phyloP scores from a whole-genome alignment of 1,284 basidiomycete species.

The Pseudomicrostroma phylloplanum region DNA sequence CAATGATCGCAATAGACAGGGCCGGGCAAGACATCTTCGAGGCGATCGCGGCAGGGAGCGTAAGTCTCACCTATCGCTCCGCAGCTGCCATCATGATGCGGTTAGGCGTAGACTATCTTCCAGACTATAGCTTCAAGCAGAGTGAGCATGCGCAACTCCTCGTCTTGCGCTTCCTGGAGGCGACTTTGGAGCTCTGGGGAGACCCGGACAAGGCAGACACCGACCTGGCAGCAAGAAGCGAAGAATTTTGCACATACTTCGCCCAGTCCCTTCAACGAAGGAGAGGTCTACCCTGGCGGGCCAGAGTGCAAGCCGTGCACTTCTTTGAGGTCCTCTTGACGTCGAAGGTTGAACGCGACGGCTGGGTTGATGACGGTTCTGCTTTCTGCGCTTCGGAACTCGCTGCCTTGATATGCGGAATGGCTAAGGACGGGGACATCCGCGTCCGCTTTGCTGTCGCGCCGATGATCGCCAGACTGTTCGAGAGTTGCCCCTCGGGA shows the following conservation, averaged over 20 bases:
- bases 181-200: conserved; percentile 66
- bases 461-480: conserved; percentile 61
- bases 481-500: conserved; percentile 21
- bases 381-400: conserved; percentile 9
- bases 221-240: background rate
- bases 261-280: conserved; percentile 4
- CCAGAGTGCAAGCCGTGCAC: background rate
- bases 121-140: conserved; percentile 59
- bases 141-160: conserved; percentile 60
- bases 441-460: conserved; percentile 75
- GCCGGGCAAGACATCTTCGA: background rate
- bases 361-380: conserved; percentile 9
- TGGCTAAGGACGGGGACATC: conserved; percentile 65
- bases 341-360: background rate
- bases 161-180: conserved; percentile 62
- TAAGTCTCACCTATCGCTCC: conserved; percentile 7
- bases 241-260: conserved; percentile 10
- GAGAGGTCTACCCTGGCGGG: background rate
- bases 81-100: conserved; percentile 59
- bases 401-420: conserved; percentile 14
- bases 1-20: conserved; percentile 7
- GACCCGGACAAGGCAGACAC: conserved; percentile 49
- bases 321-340: conserved; percentile 5
- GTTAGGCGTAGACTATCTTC: conserved; percentile 58
- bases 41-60: background rate